Evolutionary conservation across 2,329 filamentous ascomycete genomes (phyloP).

Genomic region (Neofusicoccum parvum): DNA sequence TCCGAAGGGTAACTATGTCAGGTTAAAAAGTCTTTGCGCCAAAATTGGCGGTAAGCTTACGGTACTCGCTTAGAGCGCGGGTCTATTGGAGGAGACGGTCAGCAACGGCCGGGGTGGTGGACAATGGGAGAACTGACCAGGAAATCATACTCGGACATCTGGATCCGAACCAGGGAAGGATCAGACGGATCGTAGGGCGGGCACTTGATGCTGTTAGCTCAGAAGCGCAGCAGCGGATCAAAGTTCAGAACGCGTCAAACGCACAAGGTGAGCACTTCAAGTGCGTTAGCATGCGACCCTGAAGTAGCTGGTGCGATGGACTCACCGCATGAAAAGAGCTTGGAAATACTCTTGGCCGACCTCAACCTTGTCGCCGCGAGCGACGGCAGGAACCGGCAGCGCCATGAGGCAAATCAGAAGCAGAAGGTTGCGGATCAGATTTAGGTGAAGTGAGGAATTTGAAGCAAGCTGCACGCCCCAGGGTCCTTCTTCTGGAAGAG

Average conservation of each 20-base stretch:
- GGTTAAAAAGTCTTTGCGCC: not conserved
- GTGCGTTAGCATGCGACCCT: not conserved
- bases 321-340: not conserved
- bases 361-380: not conserved
- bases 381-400: not conserved
- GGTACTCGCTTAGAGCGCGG: not conserved
- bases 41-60: not conserved
- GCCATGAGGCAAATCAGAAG: not conserved
- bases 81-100: not conserved
- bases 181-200: not conserved
- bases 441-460: not conserved
- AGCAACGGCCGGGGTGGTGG: not conserved
- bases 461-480: not conserved
- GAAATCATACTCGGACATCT: not conserved
- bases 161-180: not conserved
- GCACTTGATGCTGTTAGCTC: not conserved
- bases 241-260: not conserved
- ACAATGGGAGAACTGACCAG: not conserved
- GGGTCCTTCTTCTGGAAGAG: constrained; percentile 9
- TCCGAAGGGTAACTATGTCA: not conserved
- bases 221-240: not conserved
- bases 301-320: not conserved
- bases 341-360: not conserved
- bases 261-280: not conserved
- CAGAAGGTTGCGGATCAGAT: not conserved